phyloP scores from a whole-genome alignment of 805 yeast species.

The Kuraishia ogatae region DNA sequence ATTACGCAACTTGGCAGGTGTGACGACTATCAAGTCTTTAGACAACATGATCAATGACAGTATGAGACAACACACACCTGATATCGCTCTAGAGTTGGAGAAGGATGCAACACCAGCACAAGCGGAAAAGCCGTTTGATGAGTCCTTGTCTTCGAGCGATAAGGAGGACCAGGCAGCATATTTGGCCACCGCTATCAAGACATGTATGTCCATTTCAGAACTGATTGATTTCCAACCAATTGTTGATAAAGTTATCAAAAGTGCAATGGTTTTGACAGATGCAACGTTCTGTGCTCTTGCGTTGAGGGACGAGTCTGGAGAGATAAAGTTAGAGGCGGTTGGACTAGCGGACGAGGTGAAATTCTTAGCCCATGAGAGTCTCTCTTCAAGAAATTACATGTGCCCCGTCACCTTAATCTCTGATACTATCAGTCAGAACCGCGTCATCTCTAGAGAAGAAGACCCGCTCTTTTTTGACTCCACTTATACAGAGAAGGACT shows the following conservation, averaged over 20 bases:
- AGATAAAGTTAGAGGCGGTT: constrained; percentile 20
- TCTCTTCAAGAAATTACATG: constrained; percentile 29
- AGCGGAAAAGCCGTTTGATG: background rate
- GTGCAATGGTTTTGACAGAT: constrained; percentile 19
- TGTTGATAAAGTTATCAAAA: constrained; percentile 27
- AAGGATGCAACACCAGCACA: background rate
- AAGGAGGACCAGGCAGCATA: constrained; percentile 6
- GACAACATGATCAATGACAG: background rate
- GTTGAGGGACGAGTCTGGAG: constrained; percentile 18
- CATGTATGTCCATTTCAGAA: constrained; percentile 42
- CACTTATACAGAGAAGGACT: constrained; percentile 26
- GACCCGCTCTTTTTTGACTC: constrained; percentile 25
- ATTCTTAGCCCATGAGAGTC: constrained; percentile 23
- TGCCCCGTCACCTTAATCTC: constrained; percentile 32
- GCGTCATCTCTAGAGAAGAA: constrained; percentile 25
- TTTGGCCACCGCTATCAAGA: constrained; percentile 23
- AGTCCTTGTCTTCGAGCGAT: constrained; percentile 5
- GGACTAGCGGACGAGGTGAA: constrained; percentile 19
- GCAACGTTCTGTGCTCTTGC: constrained; percentile 26
- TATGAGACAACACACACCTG: background rate
- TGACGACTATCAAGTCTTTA: background rate
- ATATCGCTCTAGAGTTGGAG: background rate
- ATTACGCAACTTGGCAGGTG: background rate
- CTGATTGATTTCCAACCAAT: constrained; percentile 29
- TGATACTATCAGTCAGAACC: constrained; percentile 29